phyloP scores from a whole-genome alignment of 192 early-diverging fungal species.

The Backusella parvicylindrica region DNA sequence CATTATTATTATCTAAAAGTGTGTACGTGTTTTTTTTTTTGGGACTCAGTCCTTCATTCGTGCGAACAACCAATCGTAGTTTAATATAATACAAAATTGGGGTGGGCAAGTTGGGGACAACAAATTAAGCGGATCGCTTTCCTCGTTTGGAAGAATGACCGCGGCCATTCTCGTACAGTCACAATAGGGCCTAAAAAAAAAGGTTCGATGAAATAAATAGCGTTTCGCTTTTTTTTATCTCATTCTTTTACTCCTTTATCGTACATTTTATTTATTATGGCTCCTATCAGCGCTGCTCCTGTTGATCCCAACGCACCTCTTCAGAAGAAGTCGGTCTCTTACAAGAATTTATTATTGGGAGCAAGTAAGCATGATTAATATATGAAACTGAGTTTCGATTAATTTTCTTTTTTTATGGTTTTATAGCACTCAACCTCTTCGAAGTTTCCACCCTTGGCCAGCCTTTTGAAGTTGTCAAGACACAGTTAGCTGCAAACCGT shows the following conservation, averaged over 20 bases:
- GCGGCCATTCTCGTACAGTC: slow-evolving; percentile 12
- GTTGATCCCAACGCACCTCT: slow-evolving; percentile 33
- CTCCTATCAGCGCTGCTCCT: slow-evolving; percentile 19
- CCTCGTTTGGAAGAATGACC: slow-evolving; percentile 17
- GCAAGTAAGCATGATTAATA: slow-evolving; percentile 53
- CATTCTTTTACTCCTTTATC: neutral
- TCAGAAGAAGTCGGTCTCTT: slow-evolving; percentile 85
- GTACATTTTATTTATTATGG: neutral
- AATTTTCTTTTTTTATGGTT: neutral
- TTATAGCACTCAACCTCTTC: slow-evolving; percentile 67
- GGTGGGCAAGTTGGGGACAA: slow-evolving; percentile 1
- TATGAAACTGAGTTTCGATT: neutral
- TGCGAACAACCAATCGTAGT: neutral
- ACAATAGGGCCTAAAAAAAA: neutral
- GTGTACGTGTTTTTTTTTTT: slow-evolving; percentile 1
- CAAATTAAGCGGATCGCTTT: slow-evolving; percentile 22
- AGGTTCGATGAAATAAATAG: neutral
- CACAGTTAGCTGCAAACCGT: slow-evolving; percentile 92
- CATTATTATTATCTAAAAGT: neutral
- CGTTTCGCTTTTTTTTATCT: neutral
- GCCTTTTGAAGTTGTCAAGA: slow-evolving; percentile 96
- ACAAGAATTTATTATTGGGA: slow-evolving; percentile 82
- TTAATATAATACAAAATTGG: slow-evolving; percentile 1
- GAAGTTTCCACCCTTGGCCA: slow-evolving; percentile 91
- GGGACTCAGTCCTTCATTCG: neutral